Evolutionary conservation across 192 early-diverging fungal genomes (phyloP), one percentile per base, ranked within the genome.

Genomic region (Backusella liffmaniae): DNA sequence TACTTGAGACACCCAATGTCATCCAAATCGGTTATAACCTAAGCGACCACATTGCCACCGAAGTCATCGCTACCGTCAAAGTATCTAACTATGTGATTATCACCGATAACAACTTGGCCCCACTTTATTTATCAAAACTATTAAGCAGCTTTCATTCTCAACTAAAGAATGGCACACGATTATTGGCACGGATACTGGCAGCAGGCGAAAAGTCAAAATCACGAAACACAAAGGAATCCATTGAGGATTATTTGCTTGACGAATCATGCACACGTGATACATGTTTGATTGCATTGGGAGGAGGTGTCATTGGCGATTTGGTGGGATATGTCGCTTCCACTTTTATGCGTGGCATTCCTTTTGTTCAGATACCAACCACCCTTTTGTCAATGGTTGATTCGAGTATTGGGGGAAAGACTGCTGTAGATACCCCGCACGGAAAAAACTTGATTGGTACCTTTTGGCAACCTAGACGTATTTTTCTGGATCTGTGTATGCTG

Each of bases 381-480:
- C 84, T 98, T 6, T 87, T 98, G 73, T 93, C 97, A 1, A 98
- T 98, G 97, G 96, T 97, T 6, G 97, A 98, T 82, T 96, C 95
- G 15, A 96, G 96, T 32, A 93, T 98, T 70, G 97, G 97, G 72
- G 97, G 97, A 10, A 98, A 98, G 86, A 97, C 97, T 0, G 97
- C 96, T 0, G 88, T 98, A 18, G 97, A 98, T 81, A 94, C 94
- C 0, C 95, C 96, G 0, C 86, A 90, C 65, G 97, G 96, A 37
- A 98, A 98, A 86, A 98, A 98, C 84, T 86, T 97, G 26, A 90
- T 98, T 75, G 97, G 97, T n/a, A 91, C 95, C 34, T 98, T 98
- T 88, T 96, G 96, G 90, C 97, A 98, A 83, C 97, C 97, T 5
- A 84, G 88, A 75, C 91, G 92, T 44, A 94, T 97, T 51, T 98